Conservation (phyloP, 78 protist genomes). For the Cavenderia fasciculata region DNA sequence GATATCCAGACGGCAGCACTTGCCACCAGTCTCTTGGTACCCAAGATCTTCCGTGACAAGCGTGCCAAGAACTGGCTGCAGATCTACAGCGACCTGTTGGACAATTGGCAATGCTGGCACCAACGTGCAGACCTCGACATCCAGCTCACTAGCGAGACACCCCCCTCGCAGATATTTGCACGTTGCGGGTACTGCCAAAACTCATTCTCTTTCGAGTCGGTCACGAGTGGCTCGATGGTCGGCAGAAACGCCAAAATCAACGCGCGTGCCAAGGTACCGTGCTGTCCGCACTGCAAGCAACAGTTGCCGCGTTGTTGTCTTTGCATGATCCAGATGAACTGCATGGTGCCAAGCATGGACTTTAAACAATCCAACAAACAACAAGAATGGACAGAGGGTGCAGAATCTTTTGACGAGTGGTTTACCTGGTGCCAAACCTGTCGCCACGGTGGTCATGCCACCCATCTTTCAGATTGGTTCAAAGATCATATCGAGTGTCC, state of each 20-base stretch:
- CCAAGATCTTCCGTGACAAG: slow-evolving; percentile 34
- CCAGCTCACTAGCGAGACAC: slow-evolving; percentile 6
- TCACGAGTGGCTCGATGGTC: slow-evolving; percentile 24
- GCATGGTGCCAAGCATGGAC: slow-evolving; percentile 55
- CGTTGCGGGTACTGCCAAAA: slow-evolving; percentile 73
- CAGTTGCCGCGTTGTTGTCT: slow-evolving; percentile 82
- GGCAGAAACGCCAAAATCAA: slow-evolving; percentile 21
- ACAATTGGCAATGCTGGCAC: slow-evolving; percentile 89
- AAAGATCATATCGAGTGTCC: slow-evolving; percentile 85
- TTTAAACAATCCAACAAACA: slow-evolving; percentile 4
- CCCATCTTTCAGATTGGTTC: slow-evolving; percentile 91
- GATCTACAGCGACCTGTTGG: slow-evolving; percentile 87
- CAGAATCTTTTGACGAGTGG: slow-evolving; percentile 83
- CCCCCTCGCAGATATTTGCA: slow-evolving; percentile 59
- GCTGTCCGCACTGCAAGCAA: slow-evolving; percentile 72
- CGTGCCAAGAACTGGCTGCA: slow-evolving; percentile 55
- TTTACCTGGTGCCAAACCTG: slow-evolving; percentile 94
- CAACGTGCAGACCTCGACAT: slow-evolving; percentile 87
- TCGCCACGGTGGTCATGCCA: slow-evolving; percentile 93
- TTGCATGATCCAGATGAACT: slow-evolving; percentile 70
- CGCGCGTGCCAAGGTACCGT: slow-evolving; percentile 21
- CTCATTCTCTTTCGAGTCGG: slow-evolving; percentile 59
- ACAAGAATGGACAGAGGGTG: slow-evolving; percentile 48
- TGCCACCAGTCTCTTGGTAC: slow-evolving; percentile 34
- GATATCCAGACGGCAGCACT: slow-evolving; percentile 89